Conservation (phyloP, 2,329 filamentous ascomycete genomes). For the Chalaropsis ovoidea region DNA sequence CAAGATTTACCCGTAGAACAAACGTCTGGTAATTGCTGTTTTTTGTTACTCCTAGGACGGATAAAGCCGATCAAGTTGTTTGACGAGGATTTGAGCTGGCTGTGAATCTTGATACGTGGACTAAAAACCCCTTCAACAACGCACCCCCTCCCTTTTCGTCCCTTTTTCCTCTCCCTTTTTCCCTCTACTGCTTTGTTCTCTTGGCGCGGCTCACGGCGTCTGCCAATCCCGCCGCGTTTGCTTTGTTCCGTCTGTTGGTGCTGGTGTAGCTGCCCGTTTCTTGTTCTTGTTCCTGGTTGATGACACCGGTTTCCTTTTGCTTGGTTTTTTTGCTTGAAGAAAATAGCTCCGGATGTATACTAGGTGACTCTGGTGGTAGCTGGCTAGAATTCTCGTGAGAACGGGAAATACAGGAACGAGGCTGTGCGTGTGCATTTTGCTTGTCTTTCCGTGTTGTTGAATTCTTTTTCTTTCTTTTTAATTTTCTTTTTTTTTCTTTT, state of each 20-base stretch:
- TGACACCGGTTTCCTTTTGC: background rate
- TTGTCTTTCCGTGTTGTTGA: background rate
- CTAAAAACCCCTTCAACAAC: background rate
- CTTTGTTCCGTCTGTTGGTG: too few relatives aligned
- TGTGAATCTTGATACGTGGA: background rate
- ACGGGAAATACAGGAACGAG: too few relatives aligned
- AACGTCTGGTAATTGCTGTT: too few relatives aligned
- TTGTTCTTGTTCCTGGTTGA: background rate
- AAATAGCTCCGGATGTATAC: background rate
- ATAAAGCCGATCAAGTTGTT: background rate
- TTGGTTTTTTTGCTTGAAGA: background rate
- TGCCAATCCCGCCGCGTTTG: too few relatives aligned
- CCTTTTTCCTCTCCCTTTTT: background rate
- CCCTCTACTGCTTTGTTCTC: too few relatives aligned
- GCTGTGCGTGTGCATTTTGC: too few relatives aligned
- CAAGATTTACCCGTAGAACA: background rate
- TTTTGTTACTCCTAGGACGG: background rate
- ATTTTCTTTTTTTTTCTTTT: background rate
- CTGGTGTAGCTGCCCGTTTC: too few relatives aligned
- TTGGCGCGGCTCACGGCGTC: too few relatives aligned
- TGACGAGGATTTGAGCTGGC: background rate
- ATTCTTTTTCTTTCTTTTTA: background rate
- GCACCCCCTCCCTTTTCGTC: background rate
- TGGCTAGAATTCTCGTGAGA: too few relatives aligned
- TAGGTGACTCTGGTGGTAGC: background rate